A percentile compares a stretch with the other conserved stretches of the same genome.
Conservation (phyloP, 106 monocot genomes). For the Dioscorea dumetorum region DNA sequence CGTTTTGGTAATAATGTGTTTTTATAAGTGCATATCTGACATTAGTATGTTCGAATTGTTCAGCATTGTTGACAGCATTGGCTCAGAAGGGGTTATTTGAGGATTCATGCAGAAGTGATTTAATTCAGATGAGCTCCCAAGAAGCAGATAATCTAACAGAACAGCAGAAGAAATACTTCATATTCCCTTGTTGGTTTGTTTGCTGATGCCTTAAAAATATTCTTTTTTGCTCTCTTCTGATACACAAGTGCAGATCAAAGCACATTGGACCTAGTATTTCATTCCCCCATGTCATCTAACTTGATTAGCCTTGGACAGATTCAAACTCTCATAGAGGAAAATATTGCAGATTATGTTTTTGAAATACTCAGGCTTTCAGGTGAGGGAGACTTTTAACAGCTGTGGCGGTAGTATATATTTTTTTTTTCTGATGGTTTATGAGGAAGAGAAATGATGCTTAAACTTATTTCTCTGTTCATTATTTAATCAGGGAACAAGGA, state of each 20-base stretch:
- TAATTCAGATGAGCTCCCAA: slow-evolving; percentile 1
- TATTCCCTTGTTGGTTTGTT: slow-evolving; percentile 52
- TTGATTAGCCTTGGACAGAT: slow-evolving; percentile 18
- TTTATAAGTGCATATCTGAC: not conserved
- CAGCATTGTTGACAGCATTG: slow-evolving; percentile 77
- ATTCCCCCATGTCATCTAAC: slow-evolving; percentile 49
- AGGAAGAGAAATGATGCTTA: no score
- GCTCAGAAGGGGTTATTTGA: slow-evolving; percentile 38
- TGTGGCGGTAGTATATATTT: no score
- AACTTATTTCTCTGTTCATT: no score
- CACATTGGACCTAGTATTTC: slow-evolving; percentile 62
- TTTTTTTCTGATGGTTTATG: no score
- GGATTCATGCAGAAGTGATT: slow-evolving; percentile 21
- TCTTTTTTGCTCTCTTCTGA: slow-evolving; percentile 88
- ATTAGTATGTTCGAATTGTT: not conserved
- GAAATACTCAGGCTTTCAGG: slow-evolving; percentile 90
- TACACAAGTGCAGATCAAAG: slow-evolving; percentile 64
- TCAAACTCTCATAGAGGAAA: slow-evolving; percentile 67
- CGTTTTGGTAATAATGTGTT: not conserved
- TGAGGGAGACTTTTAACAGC: slow-evolving; percentile 14
- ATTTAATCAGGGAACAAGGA: slow-evolving; percentile 70
- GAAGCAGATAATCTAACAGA: slow-evolving; percentile 22
- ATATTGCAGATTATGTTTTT: slow-evolving; percentile 87
- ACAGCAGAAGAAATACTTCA: slow-evolving; percentile 9
- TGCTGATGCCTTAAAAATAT: slow-evolving; percentile 84